Base-by-base conservation (phyloP, 164 flowering plant species). In the Magnolia officinalis region DNA sequence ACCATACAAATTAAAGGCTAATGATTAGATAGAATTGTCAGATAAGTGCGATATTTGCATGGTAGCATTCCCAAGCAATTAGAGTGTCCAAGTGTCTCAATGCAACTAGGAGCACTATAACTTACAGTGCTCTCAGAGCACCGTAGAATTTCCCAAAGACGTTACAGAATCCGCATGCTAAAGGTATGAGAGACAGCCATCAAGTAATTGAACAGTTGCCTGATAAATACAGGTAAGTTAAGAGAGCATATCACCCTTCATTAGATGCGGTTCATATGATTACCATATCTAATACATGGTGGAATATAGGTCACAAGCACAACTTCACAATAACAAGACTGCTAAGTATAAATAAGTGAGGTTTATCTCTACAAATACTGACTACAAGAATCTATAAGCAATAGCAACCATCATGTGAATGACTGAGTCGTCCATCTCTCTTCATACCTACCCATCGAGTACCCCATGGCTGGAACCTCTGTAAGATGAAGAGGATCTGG, bases 401-500 rank as follows among this genome's bases (percentile, higher is more conserved):
- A 21, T 66, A 66, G 16, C 4, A 21, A 65, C 4, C 24, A 13
- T 66, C 69, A 66, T 8, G 69, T 19, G 29, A 21, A 85, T 75
- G 87, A 89, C 82, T 91, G 81, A 19, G 91, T 78, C 70, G 78
- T 55, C 93, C 93, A 92, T 81, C 89, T 88, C 6, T 87, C 86
- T 37, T 91, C 91, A 64, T 88, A 82, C 87, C 94, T 89, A 37
- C 90, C 91, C 73, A 85, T 79, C 26, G 96, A 79, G 78, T 79
- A 83, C 50, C 85, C 75, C 37, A 85, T 70, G 16, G 87, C 21
- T 49, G 93, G 92, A 52, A 86, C 75, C 81, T 85, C 96, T 8
- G 85, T 82, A 18, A 94, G 72, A 78, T 87, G 88, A 24, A 90
- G 81, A 64, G 90, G 90, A 75, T 92, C 97, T 1, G 96, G 97